A percentile compares a stretch with the other conserved stretches of the same genome.
Evolutionary conservation across 2,329 filamentous ascomycete species (phyloP).

Genomic region (Fusarium sp.): DNA sequence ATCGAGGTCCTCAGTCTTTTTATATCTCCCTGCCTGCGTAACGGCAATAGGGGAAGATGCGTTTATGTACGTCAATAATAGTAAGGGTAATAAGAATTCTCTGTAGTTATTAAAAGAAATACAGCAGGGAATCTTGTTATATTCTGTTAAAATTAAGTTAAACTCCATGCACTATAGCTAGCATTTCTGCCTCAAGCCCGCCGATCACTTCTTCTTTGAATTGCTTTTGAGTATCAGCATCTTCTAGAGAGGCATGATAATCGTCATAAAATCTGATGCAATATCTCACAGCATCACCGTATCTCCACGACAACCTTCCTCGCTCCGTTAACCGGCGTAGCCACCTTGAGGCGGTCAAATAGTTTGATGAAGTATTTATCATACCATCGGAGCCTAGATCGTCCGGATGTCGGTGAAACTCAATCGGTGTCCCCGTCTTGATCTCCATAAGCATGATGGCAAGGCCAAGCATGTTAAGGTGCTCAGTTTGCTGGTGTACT

Average conservation of each 20-base stretch:
- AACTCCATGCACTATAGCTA: neutral
- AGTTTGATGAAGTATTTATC: rapidly evolving
- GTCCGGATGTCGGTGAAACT: neutral
- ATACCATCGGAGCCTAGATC: rapidly evolving
- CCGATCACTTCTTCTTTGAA: neutral
- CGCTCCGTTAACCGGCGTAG: rapidly evolving
- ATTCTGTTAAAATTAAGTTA: neutral
- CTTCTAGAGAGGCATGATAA: neutral
- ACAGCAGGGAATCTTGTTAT: neutral
- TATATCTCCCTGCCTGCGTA: neutral
- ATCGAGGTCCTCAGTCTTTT: no score
- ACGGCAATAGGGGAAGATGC: neutral
- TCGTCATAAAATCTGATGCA: neutral
- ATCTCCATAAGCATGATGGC: neutral
- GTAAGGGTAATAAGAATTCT: neutral
- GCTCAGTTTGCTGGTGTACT: neutral
- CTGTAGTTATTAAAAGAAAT: rapidly evolving
- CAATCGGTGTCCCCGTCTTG: neutral
- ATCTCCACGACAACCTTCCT: neutral
- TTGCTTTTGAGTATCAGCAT: neutral
- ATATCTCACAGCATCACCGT: neutral
- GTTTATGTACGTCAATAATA: neutral
- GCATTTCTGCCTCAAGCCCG: neutral
- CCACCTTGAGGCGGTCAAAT: neutral
- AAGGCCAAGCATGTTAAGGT: neutral